phyloP scores from a whole-genome alignment of 2,329 filamentous ascomycete genomes.

The Colletotrichum caudatum region DNA sequence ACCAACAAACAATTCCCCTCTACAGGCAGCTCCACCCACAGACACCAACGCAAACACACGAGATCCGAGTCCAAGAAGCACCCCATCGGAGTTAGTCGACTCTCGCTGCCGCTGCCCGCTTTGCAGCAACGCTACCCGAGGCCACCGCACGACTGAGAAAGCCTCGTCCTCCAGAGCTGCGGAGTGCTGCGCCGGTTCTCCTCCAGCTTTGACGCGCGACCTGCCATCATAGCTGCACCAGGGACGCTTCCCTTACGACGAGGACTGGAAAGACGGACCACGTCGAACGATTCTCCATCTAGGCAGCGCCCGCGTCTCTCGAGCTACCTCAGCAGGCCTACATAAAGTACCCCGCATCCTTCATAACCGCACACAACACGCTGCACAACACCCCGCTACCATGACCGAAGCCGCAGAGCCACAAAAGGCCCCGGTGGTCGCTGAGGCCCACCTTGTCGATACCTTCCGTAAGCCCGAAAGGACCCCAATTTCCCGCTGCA shows the following conservation, averaged over 20 bases:
- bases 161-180: conserved; percentile 22
- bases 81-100: conserved; percentile 16
- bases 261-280: conserved; percentile 27
- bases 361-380: conserved; percentile 36
- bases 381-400: conserved; percentile 43
- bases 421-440: conserved; percentile 70
- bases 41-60: conserved; percentile 3
- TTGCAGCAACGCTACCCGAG: conserved; percentile 26
- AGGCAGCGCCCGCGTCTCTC: conserved; percentile 26
- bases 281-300: conserved; percentile 32
- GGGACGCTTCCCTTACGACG: conserved; percentile 29
- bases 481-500: conserved; percentile 28
- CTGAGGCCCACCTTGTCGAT: conserved; percentile 81
- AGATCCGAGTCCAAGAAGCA: background rate
- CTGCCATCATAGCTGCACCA: conserved; percentile 24
- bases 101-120: conserved; percentile 35
- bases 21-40: conserved; percentile 21
- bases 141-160: conserved; percentile 31
- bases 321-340: conserved; percentile 25
- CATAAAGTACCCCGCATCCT: conserved; percentile 41
- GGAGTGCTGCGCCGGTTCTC: conserved; percentile 37
- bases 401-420: conserved; percentile 60
- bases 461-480: conserved; percentile 70
- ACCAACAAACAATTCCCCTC: background rate
- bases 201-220: conserved; percentile 27